Evolutionary conservation across 352 stramenopile species (phyloP), one percentile per base, ranked within the genome.

Genomic region (Pythium rhizo-oryzae): DNA sequence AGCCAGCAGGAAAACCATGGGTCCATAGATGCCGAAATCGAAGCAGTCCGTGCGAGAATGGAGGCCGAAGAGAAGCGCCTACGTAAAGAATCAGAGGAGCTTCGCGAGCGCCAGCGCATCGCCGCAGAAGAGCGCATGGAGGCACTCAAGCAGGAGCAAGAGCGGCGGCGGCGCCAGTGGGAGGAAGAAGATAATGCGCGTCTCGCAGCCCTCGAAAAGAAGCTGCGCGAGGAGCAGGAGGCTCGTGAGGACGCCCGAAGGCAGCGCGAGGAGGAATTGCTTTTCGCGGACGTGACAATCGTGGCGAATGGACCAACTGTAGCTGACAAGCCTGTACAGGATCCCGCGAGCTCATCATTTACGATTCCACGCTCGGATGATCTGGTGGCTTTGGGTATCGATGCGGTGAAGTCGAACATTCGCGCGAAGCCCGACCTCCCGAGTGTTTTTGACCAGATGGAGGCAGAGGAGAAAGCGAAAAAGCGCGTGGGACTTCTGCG

Each of bases 391-490:
- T 62, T 71, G 9, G 67, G 65, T n/a, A 24, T 76, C 2, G 51
- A 79, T 18, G 69, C 67, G 51, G 74, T 76, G 52, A 73, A 73
- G 21, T 60, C 80, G n/a, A 71, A 74, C 25, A 74, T 86, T 54
- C 77, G 59, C 35, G 43, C 59, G 13, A 60, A 78, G 25, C 72
- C 80, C 5, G 79, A 91, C 11, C 79, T 94, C 0, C 80, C 85
- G 15, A 93, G 84, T 46, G 52, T 97, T 51, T 93, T 96, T 47
- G 84, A 90, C 43, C 72, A 92, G 43, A 82, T 96, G 25, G 85
- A 94, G 61, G 84, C 79, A 9, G 85, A 91, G 65, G 85, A 92
- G 35, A 77, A 81, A 56, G 60, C 69, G 16, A 76, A 68, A 5
- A 84, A 81, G 58, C 73, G 68, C 5, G 52, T 85, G 11, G 85